Evolutionary conservation across 2,329 filamentous ascomycete species (phyloP).

Genomic region (Onygenales sp.): DNA sequence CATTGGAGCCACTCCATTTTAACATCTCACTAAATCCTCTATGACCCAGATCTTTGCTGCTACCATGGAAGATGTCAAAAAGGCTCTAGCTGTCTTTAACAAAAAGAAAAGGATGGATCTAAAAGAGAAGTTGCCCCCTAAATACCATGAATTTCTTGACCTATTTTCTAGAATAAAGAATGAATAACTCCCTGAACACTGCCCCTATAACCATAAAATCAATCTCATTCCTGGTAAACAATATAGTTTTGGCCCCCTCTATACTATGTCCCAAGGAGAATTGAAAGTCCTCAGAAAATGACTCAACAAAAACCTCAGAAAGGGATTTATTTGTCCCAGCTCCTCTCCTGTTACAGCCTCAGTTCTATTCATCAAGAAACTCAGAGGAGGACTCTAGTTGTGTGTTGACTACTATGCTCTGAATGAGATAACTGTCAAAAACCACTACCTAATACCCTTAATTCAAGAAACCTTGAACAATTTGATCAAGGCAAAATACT

Average conservation of each 20-base stretch:
- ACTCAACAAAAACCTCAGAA: slow-evolving; percentile 7
- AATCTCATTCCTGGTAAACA: slow-evolving; percentile 5
- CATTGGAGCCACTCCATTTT: too few species aligned
- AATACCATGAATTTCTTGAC: too few species aligned
- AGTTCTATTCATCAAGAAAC: background rate
- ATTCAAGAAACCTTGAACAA: slow-evolving; percentile 17
- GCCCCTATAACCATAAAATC: slow-evolving; percentile 2
- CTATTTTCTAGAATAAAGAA: too few species aligned
- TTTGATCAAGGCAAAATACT: slow-evolving; percentile 9
- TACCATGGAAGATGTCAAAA: too few species aligned
- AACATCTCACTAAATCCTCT: too few species aligned
- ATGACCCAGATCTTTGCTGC: too few species aligned
- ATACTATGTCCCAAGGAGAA: slow-evolving; percentile 11
- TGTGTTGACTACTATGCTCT: slow-evolving; percentile 13
- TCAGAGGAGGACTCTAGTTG: slow-evolving; percentile 10
- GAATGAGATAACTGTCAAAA: slow-evolving; percentile 24
- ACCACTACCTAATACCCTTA: slow-evolving; percentile 17
- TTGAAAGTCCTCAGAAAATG: slow-evolving; percentile 12
- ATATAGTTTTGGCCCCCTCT: slow-evolving; percentile 9
- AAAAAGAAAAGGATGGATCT: too few species aligned
- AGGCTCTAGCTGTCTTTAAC: too few species aligned
- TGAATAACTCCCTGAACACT: too few species aligned
- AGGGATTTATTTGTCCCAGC: slow-evolving; percentile 6
- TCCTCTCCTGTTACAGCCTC: slow-evolving; percentile 12
- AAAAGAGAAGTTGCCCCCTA: too few species aligned